Evolutionary conservation across 2,329 filamentous ascomycete species (phyloP).

Genomic region (Zymoseptoria crescenta): DNA sequence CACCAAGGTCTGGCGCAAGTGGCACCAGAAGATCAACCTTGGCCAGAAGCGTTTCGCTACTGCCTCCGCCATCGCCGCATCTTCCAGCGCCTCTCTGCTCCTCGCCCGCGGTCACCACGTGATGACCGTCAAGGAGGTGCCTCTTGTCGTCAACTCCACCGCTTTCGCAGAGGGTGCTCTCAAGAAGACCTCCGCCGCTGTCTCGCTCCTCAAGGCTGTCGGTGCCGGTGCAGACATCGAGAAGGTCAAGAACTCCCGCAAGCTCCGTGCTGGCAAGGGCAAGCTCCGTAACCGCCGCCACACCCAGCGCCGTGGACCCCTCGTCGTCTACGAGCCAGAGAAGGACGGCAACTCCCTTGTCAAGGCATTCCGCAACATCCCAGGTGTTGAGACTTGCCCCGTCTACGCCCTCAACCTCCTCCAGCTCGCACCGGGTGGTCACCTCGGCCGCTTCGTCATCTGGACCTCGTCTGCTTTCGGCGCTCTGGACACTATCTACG

Average conservation of each 20-base stretch:
- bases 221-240: conserved; percentile 85
- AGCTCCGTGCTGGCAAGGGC: conserved; percentile 97
- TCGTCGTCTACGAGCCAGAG: conserved; percentile 95
- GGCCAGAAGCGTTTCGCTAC: conserved; percentile 99
- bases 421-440: conserved; percentile 96
- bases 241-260: conserved; percentile 95
- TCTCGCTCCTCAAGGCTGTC: conserved; percentile 80
- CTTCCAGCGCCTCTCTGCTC: conserved; percentile 87
- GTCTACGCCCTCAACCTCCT: conserved; percentile 96
- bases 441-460: conserved; percentile 97
- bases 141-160: conserved; percentile 88
- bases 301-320: conserved; percentile 94
- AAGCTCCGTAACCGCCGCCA: conserved; percentile 95
- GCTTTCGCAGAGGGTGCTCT: conserved; percentile 73
- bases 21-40: conserved; percentile 99
- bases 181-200: conserved; percentile 80
- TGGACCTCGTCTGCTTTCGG: conserved; percentile 97
- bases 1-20: conserved; percentile 99
- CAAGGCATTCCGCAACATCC: conserved; percentile 95
- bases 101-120: conserved; percentile 96
- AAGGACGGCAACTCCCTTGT: conserved; percentile 91
- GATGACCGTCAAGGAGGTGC: conserved; percentile 86
- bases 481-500: conserved; percentile 95
- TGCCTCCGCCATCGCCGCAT: conserved; percentile 93
- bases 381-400: conserved; percentile 92